Evolutionary conservation across 805 yeast genomes (phyloP), one percentile per base, ranked within the genome.

Genomic region (Kluyveromyces siamensis): DNA sequence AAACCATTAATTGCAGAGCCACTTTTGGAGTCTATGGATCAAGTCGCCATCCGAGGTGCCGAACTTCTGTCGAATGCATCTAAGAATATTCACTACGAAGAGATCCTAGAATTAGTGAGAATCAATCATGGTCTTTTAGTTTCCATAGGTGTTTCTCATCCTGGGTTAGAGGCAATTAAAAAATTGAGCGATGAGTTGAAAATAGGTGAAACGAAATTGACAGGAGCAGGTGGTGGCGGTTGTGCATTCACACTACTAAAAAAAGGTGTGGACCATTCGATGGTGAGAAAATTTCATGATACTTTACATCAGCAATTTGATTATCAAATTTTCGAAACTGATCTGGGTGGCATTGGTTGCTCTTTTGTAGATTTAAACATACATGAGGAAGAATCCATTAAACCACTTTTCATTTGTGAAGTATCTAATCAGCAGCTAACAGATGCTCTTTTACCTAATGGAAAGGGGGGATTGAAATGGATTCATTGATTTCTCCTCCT

Each of bases 211-310:
- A 91, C 99, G 0, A 93, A 93, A 65, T 75, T 93, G 48, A 93
- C 99, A 0, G 99, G 99, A 40, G 99, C 99, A 0, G 99, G 99
- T 36, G 99, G 99, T 18, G 99, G 99, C 45, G 99, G 99, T 2
- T 93, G 99, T 72, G 96, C 98, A 10, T 84, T 93, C 48, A 93
- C 98, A 0, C 68, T 93, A 37, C 72, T 90, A 14, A 70, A 77
- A 44, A 55, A 57, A 16, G 80, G 76, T 39, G 72, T 69, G 2
- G 67, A 64, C 1, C 56, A 57, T 1, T 71, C 65, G 17, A 62
- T 55, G 1, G 62, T 77, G 8, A 58, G 60, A 1, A 65, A 66
- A 21, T 65, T 65, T 50, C 62, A 53, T 41, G 56, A 58, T 8
- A 59, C 55, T 17, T 56, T 73, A 36, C 63, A 70, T 10, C 62